A percentile compares a stretch with the other conserved stretches of the same genome.
phyloP scores from a whole-genome alignment of 768 basidiomycete species.

The Kwoniella bestiolae region DNA sequence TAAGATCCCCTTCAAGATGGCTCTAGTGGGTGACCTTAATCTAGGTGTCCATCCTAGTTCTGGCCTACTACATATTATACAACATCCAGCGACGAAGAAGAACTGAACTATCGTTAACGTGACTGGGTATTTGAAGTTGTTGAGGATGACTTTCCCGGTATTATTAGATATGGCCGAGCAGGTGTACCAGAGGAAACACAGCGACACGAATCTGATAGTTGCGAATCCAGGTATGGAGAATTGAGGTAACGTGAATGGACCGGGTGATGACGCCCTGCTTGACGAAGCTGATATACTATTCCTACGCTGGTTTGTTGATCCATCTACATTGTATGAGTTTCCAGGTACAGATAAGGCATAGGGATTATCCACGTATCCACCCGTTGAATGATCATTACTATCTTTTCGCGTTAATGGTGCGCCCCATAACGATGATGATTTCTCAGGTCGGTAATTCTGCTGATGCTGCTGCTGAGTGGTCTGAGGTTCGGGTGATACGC shows the following conservation, averaged over 20 bases:
- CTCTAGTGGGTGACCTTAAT: slow-evolving; percentile 71
- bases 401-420: slow-evolving; percentile 8
- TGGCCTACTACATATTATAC: slow-evolving; percentile 70
- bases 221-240: slow-evolving; percentile 32
- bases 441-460: slow-evolving; percentile 16
- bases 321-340: not conserved
- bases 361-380: slow-evolving; percentile 20
- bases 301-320: slow-evolving; percentile 2
- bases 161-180: slow-evolving; percentile 93
- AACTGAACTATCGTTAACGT: slow-evolving; percentile 98
- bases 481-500: slow-evolving; percentile 6
- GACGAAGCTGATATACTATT: slow-evolving; percentile 27
- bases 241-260: slow-evolving; percentile 34
- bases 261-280: slow-evolving; percentile 29
- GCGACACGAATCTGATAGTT: slow-evolving; percentile 66
- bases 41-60: slow-evolving; percentile 58
- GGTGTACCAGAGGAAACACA: slow-evolving; percentile 91
- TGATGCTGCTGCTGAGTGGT: not conserved
- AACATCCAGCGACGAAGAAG: slow-evolving; percentile 87
- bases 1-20: slow-evolving; percentile 76
- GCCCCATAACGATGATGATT: slow-evolving; percentile 12
- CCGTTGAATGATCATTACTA: slow-evolving; percentile 17
- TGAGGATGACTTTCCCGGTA: slow-evolving; percentile 93
- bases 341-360: slow-evolving; percentile 15
- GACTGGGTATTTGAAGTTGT: slow-evolving; percentile 88